Evolutionary conservation across 2,329 filamentous ascomycete species (phyloP).

Genomic region (Verruconis gallopava): DNA sequence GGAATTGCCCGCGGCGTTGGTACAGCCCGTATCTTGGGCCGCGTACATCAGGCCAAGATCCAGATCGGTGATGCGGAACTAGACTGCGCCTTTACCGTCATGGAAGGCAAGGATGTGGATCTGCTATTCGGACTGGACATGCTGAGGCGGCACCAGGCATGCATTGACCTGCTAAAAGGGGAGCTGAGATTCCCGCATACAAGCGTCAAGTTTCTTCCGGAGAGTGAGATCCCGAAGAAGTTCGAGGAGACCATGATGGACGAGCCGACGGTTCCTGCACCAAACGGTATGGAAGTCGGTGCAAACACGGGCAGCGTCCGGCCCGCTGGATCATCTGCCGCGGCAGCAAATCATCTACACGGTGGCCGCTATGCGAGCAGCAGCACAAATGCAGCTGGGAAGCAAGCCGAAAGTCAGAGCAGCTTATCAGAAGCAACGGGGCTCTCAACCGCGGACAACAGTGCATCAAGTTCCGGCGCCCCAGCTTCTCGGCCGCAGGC

Average conservation of each 20-base stretch:
- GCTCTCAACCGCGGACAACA: too few relatives aligned
- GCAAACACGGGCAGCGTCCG: conserved; percentile 65
- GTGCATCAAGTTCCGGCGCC: conserved; percentile 3
- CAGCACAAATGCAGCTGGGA: background rate
- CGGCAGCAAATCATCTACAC: conserved; percentile 13
- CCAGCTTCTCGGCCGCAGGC: conserved; percentile 13
- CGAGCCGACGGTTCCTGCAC: conserved; percentile 74
- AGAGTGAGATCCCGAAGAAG: conserved; percentile 86
- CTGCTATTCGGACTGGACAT: conserved; percentile 89
- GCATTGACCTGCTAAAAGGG: conserved; percentile 75
- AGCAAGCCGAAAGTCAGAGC: conserved; percentile 8
- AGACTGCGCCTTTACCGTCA: conserved; percentile 94
- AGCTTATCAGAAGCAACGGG: conserved; percentile 7
- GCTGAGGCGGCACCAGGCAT: conserved; percentile 89
- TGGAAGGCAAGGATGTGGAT: conserved; percentile 97
- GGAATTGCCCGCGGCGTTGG: conserved; percentile 89
- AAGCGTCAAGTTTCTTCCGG: conserved; percentile 79
- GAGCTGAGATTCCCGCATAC: conserved; percentile 78
- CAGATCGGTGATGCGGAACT: conserved; percentile 80
- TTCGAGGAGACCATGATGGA: conserved; percentile 56
- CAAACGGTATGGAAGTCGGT: conserved; percentile 80
- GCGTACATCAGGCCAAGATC: conserved; percentile 90
- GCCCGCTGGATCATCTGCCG: conserved; percentile 28
- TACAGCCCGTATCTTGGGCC: conserved; percentile 85
- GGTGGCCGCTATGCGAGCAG: background rate